Evolutionary conservation across 805 yeast genomes (phyloP), one percentile per base, ranked within the genome.

Genomic region (Kodamaea sagamina): DNA sequence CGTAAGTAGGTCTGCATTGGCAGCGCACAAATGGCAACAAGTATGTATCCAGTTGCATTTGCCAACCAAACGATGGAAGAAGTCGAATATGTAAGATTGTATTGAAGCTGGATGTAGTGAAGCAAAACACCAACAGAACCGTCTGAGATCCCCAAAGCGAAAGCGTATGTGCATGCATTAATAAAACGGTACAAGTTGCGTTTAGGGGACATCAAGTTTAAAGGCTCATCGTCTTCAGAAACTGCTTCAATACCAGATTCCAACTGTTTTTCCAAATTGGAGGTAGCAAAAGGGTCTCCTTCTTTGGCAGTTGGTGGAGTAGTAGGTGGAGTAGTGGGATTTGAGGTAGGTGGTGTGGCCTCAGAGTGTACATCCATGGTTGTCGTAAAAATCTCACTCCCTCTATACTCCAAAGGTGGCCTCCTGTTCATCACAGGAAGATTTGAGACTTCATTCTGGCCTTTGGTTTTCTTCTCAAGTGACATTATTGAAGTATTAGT

Each of bases 81-180:
- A 21, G 49, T 42, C 12, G 54, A 36, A 27, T 55, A 57, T 4
- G 51, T 44, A 25, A 57, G 44, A 25, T 43, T 32, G 46, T 52
- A 55, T 28, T 53, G 48, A 6, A 42, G 41, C 19, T 55, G 56
- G n/a, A 57, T 55, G 21, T 51, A 49, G 18, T 54, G 57, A 38
- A 57, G 48, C 13, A 57, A 44, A 31, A 53, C 60, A 19, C 60
- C 60, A 1, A 58, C 58, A 0, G 58, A 51, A 6, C 57, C 59
- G 15, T 57, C 61, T 1, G 47, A 40, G 17, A 47, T 48, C 4
- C 61, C 61, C 5, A 46, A 29, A 4, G 51, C 39, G 32, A 50
- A 32, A 2, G 55, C 28, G 53, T 58, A 57, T 3, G 43, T 15
- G 32, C 57, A 57, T n/a, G 50, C 40, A 3, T 49, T 50, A 7